phyloP scores from a whole-genome alignment of 495 filamentous ascomycete species.

The Penicillium silybi region DNA sequence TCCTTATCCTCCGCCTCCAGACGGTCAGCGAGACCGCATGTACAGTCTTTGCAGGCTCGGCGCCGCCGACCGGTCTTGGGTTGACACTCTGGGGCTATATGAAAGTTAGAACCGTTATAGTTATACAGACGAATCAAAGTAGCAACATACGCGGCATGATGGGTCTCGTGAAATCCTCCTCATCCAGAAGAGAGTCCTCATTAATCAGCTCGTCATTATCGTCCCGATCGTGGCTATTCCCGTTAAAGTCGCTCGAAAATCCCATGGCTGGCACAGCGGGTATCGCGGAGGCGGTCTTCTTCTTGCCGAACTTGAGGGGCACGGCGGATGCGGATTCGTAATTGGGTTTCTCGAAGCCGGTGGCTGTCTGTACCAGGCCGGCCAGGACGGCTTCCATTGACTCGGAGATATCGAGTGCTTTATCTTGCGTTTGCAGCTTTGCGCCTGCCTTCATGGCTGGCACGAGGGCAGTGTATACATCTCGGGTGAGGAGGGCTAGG shows the following conservation, averaged over 20 bases:
- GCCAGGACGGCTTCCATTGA: constrained; percentile 73
- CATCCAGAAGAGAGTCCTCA: constrained; percentile 79
- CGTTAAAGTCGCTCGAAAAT: constrained; percentile 36
- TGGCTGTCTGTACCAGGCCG: constrained; percentile 62
- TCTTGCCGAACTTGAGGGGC: constrained; percentile 68
- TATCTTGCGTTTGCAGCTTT: constrained; percentile 65
- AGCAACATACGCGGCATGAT: constrained; percentile 67
- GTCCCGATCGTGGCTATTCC: constrained; percentile 38
- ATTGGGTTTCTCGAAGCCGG: constrained; percentile 70
- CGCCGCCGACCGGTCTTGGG: constrained; percentile 88
- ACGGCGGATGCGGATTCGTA: constrained; percentile 60
- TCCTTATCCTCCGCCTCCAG: constrained; percentile 77
- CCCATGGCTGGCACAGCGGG: constrained; percentile 37
- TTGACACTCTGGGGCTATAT: constrained; percentile 71
- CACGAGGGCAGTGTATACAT: constrained; percentile 65
- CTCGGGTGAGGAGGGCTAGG: constrained; percentile 56
- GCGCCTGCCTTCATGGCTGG: constrained; percentile 68
- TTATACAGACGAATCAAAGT: neutral
- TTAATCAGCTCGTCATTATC: constrained; percentile 83
- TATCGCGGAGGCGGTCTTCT: constrained; percentile 49
- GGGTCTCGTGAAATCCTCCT: constrained; percentile 71
- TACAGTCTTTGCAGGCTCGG: constrained; percentile 96
- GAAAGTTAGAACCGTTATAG: constrained; percentile 7
- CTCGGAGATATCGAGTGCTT: constrained; percentile 45
- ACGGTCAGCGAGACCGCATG: constrained; percentile 78